Conservation (phyloP, 1,284 basidiomycete genomes). For the Agroathelia rolfsii region DNA sequence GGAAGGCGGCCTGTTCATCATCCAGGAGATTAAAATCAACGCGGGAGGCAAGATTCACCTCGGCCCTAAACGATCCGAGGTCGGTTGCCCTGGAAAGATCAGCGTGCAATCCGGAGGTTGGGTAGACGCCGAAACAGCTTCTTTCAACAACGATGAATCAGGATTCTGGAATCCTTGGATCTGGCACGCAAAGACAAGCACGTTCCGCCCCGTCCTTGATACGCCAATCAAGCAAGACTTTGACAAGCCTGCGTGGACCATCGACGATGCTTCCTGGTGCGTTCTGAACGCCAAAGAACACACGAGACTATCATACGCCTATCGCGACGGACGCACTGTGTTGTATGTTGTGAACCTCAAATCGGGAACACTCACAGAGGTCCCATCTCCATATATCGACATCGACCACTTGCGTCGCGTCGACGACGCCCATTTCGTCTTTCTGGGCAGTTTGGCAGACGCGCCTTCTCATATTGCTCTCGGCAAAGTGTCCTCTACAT, state of each 20-base stretch:
- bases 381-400: slow-evolving; percentile 38
- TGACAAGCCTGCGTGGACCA: slow-evolving; percentile 42
- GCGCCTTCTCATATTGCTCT: too few species aligned
- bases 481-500: too few species aligned
- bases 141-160: slow-evolving; percentile 61
- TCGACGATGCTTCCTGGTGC: slow-evolving; percentile 42
- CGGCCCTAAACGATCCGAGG: too few species aligned
- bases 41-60: too few species aligned
- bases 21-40: too few species aligned
- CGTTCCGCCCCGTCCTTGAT: slow-evolving; percentile 33
- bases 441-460: slow-evolving; percentile 35
- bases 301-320: slow-evolving; percentile 34
- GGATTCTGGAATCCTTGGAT: slow-evolving; percentile 65
- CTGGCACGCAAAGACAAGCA: slow-evolving; percentile 27
- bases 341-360: slow-evolving; percentile 38
- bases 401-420: slow-evolving; percentile 31
- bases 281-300: slow-evolving; percentile 34
- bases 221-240: slow-evolving; percentile 48
- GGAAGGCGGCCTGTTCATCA: slow-evolving; percentile 62
- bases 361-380: slow-evolving; percentile 21
- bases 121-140: slow-evolving; percentile 44
- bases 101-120: slow-evolving; percentile 51
- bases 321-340: slow-evolving; percentile 37
- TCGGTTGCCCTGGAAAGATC: too few species aligned
- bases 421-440: slow-evolving; percentile 27